Base-by-base conservation (phyloP, 331 rosid species). In the Acacia concinna region DNA sequence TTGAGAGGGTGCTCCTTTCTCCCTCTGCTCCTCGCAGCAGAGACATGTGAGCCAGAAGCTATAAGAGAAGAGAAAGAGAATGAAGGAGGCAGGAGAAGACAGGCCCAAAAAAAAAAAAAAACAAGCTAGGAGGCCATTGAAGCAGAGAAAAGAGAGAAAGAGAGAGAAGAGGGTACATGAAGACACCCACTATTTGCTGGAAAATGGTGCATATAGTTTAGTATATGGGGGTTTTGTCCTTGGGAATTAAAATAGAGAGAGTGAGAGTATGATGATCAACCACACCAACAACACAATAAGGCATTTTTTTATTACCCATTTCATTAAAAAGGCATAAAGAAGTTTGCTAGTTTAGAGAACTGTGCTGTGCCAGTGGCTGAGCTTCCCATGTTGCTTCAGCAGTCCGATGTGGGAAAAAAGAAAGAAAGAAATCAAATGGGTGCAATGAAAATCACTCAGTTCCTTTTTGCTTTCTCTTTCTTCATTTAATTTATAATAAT, bases 171-270 rank as follows among this genome's bases (percentile, higher is more conserved):
- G 73, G 57, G 77, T 76, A 76, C 84, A 56, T 72, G 78, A 71
- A 80, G 83, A 79, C 82, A 79, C 75, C 81, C 73, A 83, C 77
- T 82, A 81, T 86, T 83, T 65, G 89, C 80, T 83, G 89, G 81
- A 77, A 77, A 81, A 75, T 51, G 79, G 81, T 52, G 76, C n/a
- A 66, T 82, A 66, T 79, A 80, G 75, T 76, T 78, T 83, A 83
- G 79, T 68, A 63, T 68, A 14, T 79, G 1, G 31, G 13, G 32
- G 28, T 1, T 23, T 64, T 71, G 64, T n/a, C 56, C 68, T 28
- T 41, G 78, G 46, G 75, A 46, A 80, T 69, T 81, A 73, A 83
- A 68, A 73, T 40, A 73, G 7, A 40, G 5, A 43, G 34, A 38
- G 34, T 59, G 40, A 77, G n/a, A 46, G n/a, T n/a, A 65, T 20